phyloP scores from a whole-genome alignment of 257 asterid species.

The Nicotiana sylvestris region DNA sequence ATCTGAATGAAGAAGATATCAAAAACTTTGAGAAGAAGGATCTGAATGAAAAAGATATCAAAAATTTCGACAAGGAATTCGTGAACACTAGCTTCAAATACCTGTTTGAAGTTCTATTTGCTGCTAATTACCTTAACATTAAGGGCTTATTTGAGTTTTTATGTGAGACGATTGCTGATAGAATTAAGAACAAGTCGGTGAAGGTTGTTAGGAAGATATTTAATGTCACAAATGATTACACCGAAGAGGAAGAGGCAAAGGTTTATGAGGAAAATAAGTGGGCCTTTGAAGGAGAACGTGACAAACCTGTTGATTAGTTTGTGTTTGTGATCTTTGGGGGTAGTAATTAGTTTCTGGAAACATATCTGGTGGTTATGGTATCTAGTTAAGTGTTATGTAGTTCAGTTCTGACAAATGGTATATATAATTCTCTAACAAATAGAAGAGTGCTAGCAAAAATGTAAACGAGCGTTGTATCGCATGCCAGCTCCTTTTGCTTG shows the following conservation, averaged over 20 bases:
- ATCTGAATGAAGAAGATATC: too few relatives aligned
- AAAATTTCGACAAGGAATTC: background rate
- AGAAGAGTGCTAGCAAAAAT: too few relatives aligned
- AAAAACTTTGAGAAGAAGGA: background rate
- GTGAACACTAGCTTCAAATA: accelerated
- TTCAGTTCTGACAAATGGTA: too few relatives aligned
- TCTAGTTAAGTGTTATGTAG: too few relatives aligned
- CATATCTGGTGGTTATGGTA: too few relatives aligned
- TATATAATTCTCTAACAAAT: too few relatives aligned
- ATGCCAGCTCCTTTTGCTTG: background rate
- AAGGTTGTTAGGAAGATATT: background rate
- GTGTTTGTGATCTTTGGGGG: too few relatives aligned
- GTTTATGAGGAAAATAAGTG: background rate
- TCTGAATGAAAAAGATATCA: background rate
- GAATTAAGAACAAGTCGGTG: background rate
- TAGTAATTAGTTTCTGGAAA: too few relatives aligned
- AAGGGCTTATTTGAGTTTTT: background rate
- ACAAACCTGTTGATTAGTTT: too few relatives aligned
- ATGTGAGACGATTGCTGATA: background rate
- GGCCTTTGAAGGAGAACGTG: too few relatives aligned
- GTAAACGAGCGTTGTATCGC: background rate
- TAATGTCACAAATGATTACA: conserved; percentile 8
- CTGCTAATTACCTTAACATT: conserved; percentile 18
- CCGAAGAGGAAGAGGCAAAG: conserved; percentile 17
- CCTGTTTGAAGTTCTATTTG: background rate